Evolutionary conservation across 805 yeast species (phyloP), one percentile per base, ranked within the genome.

Genomic region (Candida anglica): DNA sequence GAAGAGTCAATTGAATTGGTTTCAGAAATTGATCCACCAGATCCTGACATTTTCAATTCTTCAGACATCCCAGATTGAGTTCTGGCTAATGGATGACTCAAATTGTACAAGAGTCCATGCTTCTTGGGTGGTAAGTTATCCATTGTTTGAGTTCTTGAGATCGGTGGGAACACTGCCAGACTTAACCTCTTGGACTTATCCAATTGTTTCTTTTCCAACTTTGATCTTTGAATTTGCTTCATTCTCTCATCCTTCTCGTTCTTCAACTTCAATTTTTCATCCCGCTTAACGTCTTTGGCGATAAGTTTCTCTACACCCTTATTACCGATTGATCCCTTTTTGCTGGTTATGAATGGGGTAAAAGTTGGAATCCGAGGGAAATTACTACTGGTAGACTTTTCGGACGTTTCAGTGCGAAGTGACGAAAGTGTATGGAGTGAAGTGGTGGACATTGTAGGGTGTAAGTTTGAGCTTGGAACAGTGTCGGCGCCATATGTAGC

Each of bases 291-390:
- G 37, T 53, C 30, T 30, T 56, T 59, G n/a, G 60, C 48, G 15
- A 61, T 56, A 21, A 56, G 42, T 40, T 48, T 56, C 40, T 63
- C 68, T 8, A 60, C 31, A 24, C 60, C 63, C 27, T 48, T 46
- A 41, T 52, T 58, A 25, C 39, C 38, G 22, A 44, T 21, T 6
- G 24, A 16, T 19, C n/a, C 9, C 16, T 11, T 13, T 15, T 30
- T 30, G 11, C 27, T 21, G 6, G 32, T 10, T 14, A 25, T 61
- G 42, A 63, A 59, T 4, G 68, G 60, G 0, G 60, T 51, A 16
- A 63, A 43, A 4, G 53, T 49, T 8, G 48, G 36, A 5, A 59
- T 43, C 5, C 53, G 48, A 5, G 59, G 42, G 30, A 59, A 48
- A 13, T 23, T 30, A 30, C 41, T 46, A 7, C 47, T 36, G 18